Evolutionary conservation across 371 early-diverging fungal genomes (phyloP), one percentile per base, ranked within the genome.

Genomic region (Mucor piriformis): DNA sequence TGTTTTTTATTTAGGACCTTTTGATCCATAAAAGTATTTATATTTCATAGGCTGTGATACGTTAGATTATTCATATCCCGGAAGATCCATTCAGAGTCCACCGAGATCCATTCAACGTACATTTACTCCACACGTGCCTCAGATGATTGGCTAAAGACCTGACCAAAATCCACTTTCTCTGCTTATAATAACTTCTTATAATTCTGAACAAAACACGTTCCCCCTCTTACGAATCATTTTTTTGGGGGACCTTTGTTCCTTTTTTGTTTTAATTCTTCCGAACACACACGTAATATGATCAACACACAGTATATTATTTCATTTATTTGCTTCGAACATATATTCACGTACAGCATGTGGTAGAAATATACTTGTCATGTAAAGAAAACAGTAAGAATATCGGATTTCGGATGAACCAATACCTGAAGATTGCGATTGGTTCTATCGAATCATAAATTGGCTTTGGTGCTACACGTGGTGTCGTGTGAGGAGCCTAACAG

Each of bases 401-500:
- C 24, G 46, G 46, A 46, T 46, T 46, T 24, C 46, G 24, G 46
- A 46, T 46, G 5, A 46, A 46, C 46, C 46, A 46, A 46, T 46
- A 16, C 44, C 25, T 21, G 15, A 23, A 25, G 18, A 55, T 21
- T 49, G 15, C 23, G 12, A 40, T 54, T 48, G 54, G 54, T 54
- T 54, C 54, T 40, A 46, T 5, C 64, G 58, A 63, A 63, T 63
- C 49, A 58, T 48, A 54, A 37, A 44, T 44, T 44, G 21, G n/a
- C 3, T 24, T 23, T 55, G 23, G 57, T 60, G 44, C 53, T 52
- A 65, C 66, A 65, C 66, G 66, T 65, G 66, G 55, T 55, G 61
- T 65, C 66, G 60, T 65, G 61, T 65, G 66, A 55, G 55, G 61
- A 46, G 25, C 43, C 24, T 3, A 33, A 18, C n/a, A 16, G 6